Conservation (phyloP, 1,139 yeast species). For the Pichia sp. region DNA sequence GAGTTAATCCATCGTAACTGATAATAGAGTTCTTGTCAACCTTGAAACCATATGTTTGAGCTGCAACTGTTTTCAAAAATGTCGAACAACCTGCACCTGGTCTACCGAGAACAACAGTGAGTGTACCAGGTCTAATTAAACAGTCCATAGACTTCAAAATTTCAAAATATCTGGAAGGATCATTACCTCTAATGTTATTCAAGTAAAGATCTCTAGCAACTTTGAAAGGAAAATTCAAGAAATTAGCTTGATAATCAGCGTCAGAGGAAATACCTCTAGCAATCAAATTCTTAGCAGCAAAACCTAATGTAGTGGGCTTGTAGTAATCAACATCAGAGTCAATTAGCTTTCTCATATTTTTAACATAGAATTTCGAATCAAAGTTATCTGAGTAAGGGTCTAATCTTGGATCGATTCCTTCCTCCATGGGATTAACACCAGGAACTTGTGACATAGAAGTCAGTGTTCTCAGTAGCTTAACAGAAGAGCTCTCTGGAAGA, state of each 20-base stretch:
- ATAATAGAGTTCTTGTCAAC: conserved; percentile 39
- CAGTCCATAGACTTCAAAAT: conserved; percentile 67
- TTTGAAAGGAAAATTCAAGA: conserved; percentile 38
- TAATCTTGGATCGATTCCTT: conserved; percentile 34
- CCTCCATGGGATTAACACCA: conserved; percentile 35
- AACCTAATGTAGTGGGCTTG: conserved; percentile 58
- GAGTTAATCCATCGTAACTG: conserved; percentile 45
- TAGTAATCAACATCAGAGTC: conserved; percentile 56
- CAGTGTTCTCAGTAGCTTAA: conserved; percentile 30
- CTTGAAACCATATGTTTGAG: conserved; percentile 66
- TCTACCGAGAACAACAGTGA: conserved; percentile 72
- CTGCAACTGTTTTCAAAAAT: conserved; percentile 59
- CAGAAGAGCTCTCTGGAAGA: not conserved
- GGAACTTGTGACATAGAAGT: conserved; percentile 48
- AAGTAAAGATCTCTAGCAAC: conserved; percentile 15
- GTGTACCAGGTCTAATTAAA: conserved; percentile 59
- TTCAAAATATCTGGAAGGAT: conserved; percentile 34
- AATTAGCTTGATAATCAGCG: conserved; percentile 74
- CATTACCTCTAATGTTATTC: conserved; percentile 13
- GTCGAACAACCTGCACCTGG: conserved; percentile 89
- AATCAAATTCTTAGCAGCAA: conserved; percentile 59
- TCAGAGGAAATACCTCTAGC: conserved; percentile 76
- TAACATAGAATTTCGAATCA: conserved; percentile 64
- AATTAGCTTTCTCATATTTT: conserved; percentile 52
- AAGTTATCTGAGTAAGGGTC: conserved; percentile 56